phyloP scores from a whole-genome alignment of 768 basidiomycete species.

The Kondoa malvinella region DNA sequence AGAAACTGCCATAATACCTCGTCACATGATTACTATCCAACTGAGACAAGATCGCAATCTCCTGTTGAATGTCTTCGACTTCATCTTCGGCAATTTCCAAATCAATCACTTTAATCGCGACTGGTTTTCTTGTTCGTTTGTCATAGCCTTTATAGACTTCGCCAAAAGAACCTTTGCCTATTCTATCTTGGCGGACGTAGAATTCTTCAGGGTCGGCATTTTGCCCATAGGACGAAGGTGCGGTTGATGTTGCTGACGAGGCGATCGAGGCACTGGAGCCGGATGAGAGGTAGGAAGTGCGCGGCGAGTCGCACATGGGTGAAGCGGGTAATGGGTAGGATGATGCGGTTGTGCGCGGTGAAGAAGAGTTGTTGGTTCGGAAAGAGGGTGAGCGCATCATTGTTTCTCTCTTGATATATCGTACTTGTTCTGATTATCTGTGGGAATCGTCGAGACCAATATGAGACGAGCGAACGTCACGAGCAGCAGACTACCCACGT shows the following conservation, averaged over 20 bases:
- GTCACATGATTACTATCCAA: constrained; percentile 91
- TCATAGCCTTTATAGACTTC: constrained; percentile 99
- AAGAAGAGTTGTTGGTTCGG: neutral
- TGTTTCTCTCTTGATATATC: too few species aligned
- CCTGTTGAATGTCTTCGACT: constrained; percentile 98
- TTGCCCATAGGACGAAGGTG: neutral
- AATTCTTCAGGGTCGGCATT: constrained; percentile 73
- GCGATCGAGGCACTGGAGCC: neutral
- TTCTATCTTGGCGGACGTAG: constrained; percentile 74
- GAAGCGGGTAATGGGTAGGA: neutral
- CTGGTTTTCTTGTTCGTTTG: constrained; percentile 84
- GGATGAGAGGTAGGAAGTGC: neutral
- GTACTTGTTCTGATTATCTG: too few species aligned
- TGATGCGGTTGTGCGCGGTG: neutral
- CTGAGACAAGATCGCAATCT: constrained; percentile 93
- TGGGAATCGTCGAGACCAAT: too few species aligned
- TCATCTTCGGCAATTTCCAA: constrained; percentile 98
- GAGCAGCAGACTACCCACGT: too few species aligned
- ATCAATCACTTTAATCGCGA: constrained; percentile 99
- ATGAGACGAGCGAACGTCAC: too few species aligned
- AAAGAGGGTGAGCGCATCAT: constrained; percentile 1
- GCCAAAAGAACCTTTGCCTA: constrained; percentile 91
- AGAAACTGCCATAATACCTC: constrained; percentile 89
- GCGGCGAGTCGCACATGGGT: neutral
- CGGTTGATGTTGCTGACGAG: neutral